phyloP scores from a whole-genome alignment of 805 yeast genomes.

The Yamadazyma sp. region DNA sequence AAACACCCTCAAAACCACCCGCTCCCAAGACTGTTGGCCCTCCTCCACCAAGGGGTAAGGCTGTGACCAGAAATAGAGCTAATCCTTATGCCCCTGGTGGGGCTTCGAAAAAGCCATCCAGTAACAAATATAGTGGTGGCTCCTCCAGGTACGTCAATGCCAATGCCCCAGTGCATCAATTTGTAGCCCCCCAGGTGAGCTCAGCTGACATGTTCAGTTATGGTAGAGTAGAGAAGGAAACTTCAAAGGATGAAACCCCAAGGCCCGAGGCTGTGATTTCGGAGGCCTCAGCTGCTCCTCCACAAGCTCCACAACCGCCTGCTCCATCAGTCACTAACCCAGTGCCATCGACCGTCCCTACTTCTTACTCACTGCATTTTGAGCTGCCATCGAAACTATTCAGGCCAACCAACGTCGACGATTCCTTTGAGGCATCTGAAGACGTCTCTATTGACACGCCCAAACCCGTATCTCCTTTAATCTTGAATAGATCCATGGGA shows the following conservation, averaged over 20 bases:
- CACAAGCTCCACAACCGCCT: too few species aligned
- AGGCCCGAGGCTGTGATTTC: too few species aligned
- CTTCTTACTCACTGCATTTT: background rate
- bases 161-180: conserved; percentile 1
- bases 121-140: conserved; percentile 24
- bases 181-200: conserved; percentile 9
- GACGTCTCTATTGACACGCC: conserved; percentile 13
- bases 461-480: conserved; percentile 9
- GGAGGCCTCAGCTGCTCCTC: too few species aligned
- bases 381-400: conserved; percentile 6
- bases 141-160: conserved; percentile 9
- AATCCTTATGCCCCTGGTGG: conserved; percentile 41
- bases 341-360: background rate
- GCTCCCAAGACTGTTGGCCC: conserved; percentile 7
- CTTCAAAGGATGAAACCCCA: too few species aligned
- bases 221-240: too few species aligned
- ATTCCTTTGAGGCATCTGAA: conserved; percentile 24
- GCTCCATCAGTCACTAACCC: background rate
- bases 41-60: conserved; percentile 7
- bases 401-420: conserved; percentile 27
- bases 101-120: conserved; percentile 16
- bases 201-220: conserved; percentile 16
- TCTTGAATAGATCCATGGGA: conserved; percentile 1
- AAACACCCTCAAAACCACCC: conserved; percentile 12
- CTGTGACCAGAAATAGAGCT: conserved; percentile 4